Conservation (phyloP, 1,284 basidiomycete species). For the Grifola frondosa region DNA sequence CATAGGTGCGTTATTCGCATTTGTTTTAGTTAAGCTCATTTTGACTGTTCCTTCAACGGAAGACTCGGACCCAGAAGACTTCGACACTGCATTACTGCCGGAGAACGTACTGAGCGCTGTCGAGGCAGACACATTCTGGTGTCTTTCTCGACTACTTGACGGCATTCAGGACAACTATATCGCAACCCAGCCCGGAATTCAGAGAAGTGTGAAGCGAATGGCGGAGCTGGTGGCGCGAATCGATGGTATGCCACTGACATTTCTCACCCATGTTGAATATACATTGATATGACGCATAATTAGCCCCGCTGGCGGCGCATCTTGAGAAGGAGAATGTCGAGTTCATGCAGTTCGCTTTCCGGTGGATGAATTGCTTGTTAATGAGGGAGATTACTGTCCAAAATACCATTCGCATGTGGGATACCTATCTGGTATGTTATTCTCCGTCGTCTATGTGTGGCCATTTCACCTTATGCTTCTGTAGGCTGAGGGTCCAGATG, state of each 20-base stretch:
- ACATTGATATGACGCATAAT: background rate
- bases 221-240: slow-evolving; percentile 89
- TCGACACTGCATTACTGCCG: slow-evolving; percentile 79
- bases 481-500: slow-evolving; percentile 91
- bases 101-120: slow-evolving; percentile 73
- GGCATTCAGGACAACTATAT: slow-evolving; percentile 99
- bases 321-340: slow-evolving; percentile 89
- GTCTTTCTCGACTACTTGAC: slow-evolving; percentile 87
- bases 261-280: no score
- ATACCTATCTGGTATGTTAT: slow-evolving; percentile 85
- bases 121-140: slow-evolving; percentile 97
- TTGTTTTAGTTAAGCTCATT: slow-evolving; percentile 5
- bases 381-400: slow-evolving; percentile 96
- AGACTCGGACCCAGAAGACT: slow-evolving; percentile 87
- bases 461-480: no score
- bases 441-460: no score
- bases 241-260: slow-evolving; percentile 59
- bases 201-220: slow-evolving; percentile 89
- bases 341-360: slow-evolving; percentile 98
- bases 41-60: slow-evolving; percentile 9
- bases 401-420: slow-evolving; percentile 98
- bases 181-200: slow-evolving; percentile 91
- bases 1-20: slow-evolving; percentile 62
- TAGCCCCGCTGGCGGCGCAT: slow-evolving; percentile 81
- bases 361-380: slow-evolving; percentile 98